Percentiles rank a stretch among this genome's conserved stretches.
These are phyloP conservation scores for Phytopythium litorale DNA, from an alignment of 352 stramenopile species.

Conservation along the genomic window DNA sequence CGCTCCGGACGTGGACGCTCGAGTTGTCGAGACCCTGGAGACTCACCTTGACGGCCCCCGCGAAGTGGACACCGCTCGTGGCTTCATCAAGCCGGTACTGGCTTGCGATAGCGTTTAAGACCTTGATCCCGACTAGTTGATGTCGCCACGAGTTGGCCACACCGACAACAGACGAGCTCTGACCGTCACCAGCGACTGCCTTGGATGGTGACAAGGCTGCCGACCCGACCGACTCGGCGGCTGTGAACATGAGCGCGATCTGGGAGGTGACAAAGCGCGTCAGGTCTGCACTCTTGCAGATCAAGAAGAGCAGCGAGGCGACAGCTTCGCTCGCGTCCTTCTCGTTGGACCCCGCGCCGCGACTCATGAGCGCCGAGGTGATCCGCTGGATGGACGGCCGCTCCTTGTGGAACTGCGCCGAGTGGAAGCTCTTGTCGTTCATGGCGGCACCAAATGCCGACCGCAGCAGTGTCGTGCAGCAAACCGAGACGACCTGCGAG, in stretches of 20 bases:
- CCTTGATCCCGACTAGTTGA: conserved; percentile 73
- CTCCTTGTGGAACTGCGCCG: conserved; percentile 43
- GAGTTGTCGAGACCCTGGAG: conserved; percentile 63
- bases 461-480: conserved; percentile 59
- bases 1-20: conserved; percentile 70
- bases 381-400: conserved; percentile 49
- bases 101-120: conserved; percentile 71
- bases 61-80: conserved; percentile 50
- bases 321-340: conserved; percentile 79
- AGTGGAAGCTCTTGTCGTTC: conserved; percentile 59
- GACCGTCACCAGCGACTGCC: not conserved
- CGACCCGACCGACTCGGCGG: not conserved
- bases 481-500: conserved; percentile 56
- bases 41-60: conserved; percentile 61
- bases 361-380: conserved; percentile 32
- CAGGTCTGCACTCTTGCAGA: conserved; percentile 76
- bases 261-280: conserved; percentile 52
- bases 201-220: conserved; percentile 22
- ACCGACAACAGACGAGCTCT: not conserved
- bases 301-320: conserved; percentile 68
- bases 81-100: conserved; percentile 72
- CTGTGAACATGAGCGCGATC: conserved; percentile 42
- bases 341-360: conserved; percentile 65
- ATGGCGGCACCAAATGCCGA: conserved; percentile 55
- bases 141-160: conserved; percentile 46